Evolutionary conservation across 106 monocot species (phyloP).

Genomic region (Apostasia ramifera): DNA sequence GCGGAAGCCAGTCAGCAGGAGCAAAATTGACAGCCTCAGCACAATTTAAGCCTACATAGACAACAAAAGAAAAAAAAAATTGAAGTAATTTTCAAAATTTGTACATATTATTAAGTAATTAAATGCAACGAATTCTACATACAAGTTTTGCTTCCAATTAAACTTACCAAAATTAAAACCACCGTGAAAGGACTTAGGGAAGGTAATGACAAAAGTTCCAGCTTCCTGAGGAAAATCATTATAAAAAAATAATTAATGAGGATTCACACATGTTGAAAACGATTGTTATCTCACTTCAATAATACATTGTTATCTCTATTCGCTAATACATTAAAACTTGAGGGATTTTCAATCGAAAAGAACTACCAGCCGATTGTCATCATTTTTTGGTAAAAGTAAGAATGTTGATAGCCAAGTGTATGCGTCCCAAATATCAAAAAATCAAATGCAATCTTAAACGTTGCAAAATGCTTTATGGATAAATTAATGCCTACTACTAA

Average conservation of each 20-base stretch:
- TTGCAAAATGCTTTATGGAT: no score
- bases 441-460: no score
- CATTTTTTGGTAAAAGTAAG: no score
- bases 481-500: no score
- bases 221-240: slow-evolving; percentile 44
- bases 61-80: not conserved
- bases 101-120: not conserved
- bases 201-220: slow-evolving; percentile 84
- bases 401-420: no score
- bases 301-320: no score
- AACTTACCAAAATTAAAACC: slow-evolving; percentile 82
- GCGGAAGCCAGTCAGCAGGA: slow-evolving; percentile 80
- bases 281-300: no score
- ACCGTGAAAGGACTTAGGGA: slow-evolving; percentile 75
- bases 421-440: no score
- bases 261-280: not conserved
- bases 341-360: no score
- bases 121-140: not conserved
- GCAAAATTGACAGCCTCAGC: slow-evolving; percentile 96
- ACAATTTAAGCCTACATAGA: slow-evolving; percentile 64
- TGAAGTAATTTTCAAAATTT: not conserved
- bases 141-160: not conserved
- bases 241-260: not conserved
- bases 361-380: no score
- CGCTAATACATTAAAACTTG: no score